A percentile compares a stretch with the other conserved stretches of the same genome.
phyloP scores from a whole-genome alignment of 2,329 filamentous ascomycete species.

The Ophiostoma australiae region DNA sequence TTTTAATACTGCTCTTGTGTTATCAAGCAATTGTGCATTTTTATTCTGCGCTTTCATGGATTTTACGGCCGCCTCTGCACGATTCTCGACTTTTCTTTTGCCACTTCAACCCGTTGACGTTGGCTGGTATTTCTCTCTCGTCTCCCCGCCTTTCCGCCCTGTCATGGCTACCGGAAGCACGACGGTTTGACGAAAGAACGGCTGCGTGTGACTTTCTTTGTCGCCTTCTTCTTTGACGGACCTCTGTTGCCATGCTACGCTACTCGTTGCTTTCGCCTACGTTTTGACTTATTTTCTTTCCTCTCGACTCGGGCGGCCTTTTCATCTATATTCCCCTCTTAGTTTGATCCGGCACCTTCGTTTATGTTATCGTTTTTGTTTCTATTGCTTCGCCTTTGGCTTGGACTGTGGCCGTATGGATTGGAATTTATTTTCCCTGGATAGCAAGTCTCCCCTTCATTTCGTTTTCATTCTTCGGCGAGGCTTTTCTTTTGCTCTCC shows the following conservation, averaged over 20 bases:
- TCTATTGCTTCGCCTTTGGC: conserved; percentile 21
- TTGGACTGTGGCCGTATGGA: conserved; percentile 7
- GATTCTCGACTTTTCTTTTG: neutral
- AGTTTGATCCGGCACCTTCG: conserved; percentile 21
- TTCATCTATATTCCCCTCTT: conserved; percentile 10
- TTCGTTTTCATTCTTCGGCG: neutral
- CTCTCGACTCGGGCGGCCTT: neutral
- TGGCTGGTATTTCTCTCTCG: neutral
- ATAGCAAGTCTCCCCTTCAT: neutral
- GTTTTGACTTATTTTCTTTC: conserved; percentile 2
- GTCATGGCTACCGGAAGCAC: neutral
- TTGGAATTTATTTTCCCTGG: neutral
- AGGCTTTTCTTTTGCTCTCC: neutral
- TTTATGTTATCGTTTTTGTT: neutral
- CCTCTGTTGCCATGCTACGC: neutral
- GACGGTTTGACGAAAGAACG: conserved; percentile 1
- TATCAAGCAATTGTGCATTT: neutral
- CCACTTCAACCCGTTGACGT: neutral
- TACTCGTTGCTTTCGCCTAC: neutral
- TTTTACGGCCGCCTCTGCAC: conserved; percentile 1
- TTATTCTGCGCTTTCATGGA: neutral
- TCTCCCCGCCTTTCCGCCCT: conserved; percentile 1
- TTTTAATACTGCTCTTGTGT: neutral
- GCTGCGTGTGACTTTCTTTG: neutral
- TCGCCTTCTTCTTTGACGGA: neutral